A percentile compares a stretch with the other conserved stretches of the same genome.
Evolutionary conservation across 106 monocot genomes (phyloP).

Genomic region (Dendrobium catenatum): DNA sequence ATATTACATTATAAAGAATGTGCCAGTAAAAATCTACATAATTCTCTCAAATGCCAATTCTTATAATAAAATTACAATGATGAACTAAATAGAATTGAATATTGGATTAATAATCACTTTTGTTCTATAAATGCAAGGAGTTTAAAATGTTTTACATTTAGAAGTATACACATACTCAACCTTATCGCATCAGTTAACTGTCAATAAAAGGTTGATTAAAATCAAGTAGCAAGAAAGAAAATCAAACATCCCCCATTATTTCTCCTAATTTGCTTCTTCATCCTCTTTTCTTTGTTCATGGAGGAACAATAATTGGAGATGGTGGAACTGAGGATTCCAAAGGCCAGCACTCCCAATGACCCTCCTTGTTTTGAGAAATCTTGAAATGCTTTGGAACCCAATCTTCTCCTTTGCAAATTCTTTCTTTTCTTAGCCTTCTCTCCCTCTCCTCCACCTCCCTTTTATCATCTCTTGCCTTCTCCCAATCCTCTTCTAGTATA

Average conservation of each 20-base stretch:
- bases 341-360: constrained; percentile 75
- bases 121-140: too few relatives aligned
- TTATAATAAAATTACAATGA: too few relatives aligned
- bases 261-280: neutral
- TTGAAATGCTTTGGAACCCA: constrained; percentile 79
- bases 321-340: constrained; percentile 37
- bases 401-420: constrained; percentile 29
- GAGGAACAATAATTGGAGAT: constrained; percentile 48
- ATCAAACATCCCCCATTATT: neutral
- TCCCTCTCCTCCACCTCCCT: constrained; percentile 57
- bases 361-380: constrained; percentile 46
- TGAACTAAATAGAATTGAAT: too few relatives aligned
- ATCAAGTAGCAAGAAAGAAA: neutral
- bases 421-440: constrained; percentile 44
- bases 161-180: too few relatives aligned
- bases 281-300: neutral
- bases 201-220: too few relatives aligned
- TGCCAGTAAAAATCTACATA: too few relatives aligned
- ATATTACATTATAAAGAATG: too few relatives aligned
- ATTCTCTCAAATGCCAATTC: too few relatives aligned
- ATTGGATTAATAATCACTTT: too few relatives aligned
- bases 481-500: constrained; percentile 77
- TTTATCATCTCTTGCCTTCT: constrained; percentile 58
- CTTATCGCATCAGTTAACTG: too few relatives aligned
- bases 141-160: too few relatives aligned